Evolutionary conservation across 1,139 yeast genomes (phyloP).

Genomic region (Geotrichum histeridarum): DNA sequence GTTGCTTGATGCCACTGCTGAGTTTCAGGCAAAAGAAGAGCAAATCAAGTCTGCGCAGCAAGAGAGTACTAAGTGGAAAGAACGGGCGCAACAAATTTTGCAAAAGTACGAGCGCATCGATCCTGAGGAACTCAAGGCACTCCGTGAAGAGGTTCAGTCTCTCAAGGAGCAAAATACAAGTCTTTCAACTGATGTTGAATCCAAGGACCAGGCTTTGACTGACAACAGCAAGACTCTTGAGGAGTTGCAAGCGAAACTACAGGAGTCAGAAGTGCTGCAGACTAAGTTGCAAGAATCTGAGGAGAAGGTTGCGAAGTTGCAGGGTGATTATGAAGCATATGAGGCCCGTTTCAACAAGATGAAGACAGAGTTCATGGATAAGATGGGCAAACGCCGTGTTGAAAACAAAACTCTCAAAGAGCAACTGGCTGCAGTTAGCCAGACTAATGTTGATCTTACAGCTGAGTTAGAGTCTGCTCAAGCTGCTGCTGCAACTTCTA

Average conservation of each 20-base stretch:
- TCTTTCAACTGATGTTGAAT: constrained; percentile 29
- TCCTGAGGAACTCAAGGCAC: constrained; percentile 43
- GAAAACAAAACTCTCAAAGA: constrained; percentile 25
- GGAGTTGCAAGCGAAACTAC: constrained; percentile 37
- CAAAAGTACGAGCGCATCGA: constrained; percentile 42
- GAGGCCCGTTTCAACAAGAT: constrained; percentile 27
- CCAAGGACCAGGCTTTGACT: constrained; percentile 54
- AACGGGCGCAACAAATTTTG: constrained; percentile 46
- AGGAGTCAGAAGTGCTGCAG: constrained; percentile 65
- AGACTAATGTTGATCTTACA: constrained; percentile 20
- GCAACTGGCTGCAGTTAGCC: constrained; percentile 24
- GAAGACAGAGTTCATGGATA: constrained; percentile 32
- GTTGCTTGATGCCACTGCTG: constrained; percentile 39
- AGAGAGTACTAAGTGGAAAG: constrained; percentile 51
- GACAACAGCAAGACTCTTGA: constrained; percentile 40
- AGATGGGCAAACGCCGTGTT: constrained; percentile 30
- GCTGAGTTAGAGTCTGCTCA: constrained; percentile 26
- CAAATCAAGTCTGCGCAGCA: constrained; percentile 40
- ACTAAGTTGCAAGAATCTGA: constrained; percentile 20
- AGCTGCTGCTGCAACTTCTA: constrained; percentile 28
- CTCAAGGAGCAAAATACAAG: constrained; percentile 24
- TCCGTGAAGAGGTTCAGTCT: constrained; percentile 38
- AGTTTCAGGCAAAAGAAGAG: constrained; percentile 42
- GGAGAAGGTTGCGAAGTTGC: constrained; percentile 8
- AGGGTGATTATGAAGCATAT: constrained; percentile 20